Evolutionary conservation across 2,329 filamentous ascomycete genomes (phyloP).

Genomic region (Conoideocrella luteorostrata): DNA sequence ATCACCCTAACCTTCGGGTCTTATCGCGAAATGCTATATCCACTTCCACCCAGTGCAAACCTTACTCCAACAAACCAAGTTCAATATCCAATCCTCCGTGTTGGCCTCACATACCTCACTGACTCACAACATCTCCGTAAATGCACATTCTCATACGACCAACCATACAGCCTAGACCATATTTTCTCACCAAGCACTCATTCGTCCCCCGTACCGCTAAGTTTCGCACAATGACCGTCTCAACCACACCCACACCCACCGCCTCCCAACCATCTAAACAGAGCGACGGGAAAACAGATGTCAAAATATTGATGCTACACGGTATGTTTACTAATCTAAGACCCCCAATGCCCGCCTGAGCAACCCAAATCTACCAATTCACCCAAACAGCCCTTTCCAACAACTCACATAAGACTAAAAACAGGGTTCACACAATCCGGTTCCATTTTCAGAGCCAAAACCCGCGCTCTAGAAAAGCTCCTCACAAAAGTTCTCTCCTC

Average conservation of each 20-base stretch:
- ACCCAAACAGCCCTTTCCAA: too few relatives aligned
- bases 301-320: constrained; percentile 74
- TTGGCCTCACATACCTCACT: too few relatives aligned
- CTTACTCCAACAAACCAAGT: background rate
- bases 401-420: too few relatives aligned
- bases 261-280: background rate
- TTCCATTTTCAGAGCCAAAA: constrained; percentile 77
- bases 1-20: background rate
- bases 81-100: too few relatives aligned
- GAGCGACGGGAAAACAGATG: constrained; percentile 36
- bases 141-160: background rate
- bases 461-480: constrained; percentile 76
- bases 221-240: constrained; percentile 5
- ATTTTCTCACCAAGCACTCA: too few relatives aligned
- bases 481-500: constrained; percentile 66
- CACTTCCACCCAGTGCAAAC: constrained; percentile 10
- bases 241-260: background rate
- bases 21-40: background rate
- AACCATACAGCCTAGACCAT: too few relatives aligned
- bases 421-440: constrained; percentile 87
- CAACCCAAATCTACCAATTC: too few relatives aligned
- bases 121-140: background rate
- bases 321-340: constrained; percentile 36
- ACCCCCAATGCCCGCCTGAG: background rate
- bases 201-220: too few relatives aligned